Evolutionary conservation across 2,329 filamentous ascomycete genomes (phyloP).

Genomic region (Monosporascus sp.): DNA sequence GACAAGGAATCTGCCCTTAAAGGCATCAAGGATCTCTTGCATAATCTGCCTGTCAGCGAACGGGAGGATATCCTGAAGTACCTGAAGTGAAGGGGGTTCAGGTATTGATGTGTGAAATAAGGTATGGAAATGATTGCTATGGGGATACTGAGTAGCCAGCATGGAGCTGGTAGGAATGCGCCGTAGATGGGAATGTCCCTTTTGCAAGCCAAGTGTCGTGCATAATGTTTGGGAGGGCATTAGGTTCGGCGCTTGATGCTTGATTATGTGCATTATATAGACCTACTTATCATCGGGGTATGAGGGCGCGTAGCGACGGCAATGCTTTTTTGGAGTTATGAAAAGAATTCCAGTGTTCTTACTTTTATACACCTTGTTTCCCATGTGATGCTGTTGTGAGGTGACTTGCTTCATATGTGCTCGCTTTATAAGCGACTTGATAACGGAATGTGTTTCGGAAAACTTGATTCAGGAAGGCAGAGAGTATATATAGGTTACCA

Average conservation of each 20-base stretch:
- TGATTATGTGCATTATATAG: neutral
- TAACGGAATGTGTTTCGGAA: too few species aligned
- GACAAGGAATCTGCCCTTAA: constrained; percentile 67
- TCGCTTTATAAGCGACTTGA: too few species aligned
- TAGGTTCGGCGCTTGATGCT: neutral
- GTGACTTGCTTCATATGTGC: too few species aligned
- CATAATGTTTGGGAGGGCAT: neutral
- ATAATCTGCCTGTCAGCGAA: constrained; percentile 82
- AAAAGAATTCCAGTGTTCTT: too few species aligned
- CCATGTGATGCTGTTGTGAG: too few species aligned
- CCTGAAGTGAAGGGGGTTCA: constrained; percentile 34
- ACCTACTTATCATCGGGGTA: neutral
- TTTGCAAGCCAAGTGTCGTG: neutral
- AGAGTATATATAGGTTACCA: too few species aligned
- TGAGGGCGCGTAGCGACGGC: too few species aligned
- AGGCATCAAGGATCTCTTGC: constrained; percentile 79
- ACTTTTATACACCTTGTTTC: too few species aligned
- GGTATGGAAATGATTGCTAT: neutral
- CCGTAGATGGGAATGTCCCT: neutral
- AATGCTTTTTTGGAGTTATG: too few species aligned
- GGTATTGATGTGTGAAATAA: neutral
- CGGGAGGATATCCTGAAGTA: constrained; percentile 73
- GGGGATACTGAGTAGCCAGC: too few species aligned
- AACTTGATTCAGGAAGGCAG: too few species aligned
- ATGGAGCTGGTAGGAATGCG: too few species aligned